Base-by-base conservation (phyloP, 2,329 filamentous ascomycete species). In the Pseudofabraea citricarpa region DNA sequence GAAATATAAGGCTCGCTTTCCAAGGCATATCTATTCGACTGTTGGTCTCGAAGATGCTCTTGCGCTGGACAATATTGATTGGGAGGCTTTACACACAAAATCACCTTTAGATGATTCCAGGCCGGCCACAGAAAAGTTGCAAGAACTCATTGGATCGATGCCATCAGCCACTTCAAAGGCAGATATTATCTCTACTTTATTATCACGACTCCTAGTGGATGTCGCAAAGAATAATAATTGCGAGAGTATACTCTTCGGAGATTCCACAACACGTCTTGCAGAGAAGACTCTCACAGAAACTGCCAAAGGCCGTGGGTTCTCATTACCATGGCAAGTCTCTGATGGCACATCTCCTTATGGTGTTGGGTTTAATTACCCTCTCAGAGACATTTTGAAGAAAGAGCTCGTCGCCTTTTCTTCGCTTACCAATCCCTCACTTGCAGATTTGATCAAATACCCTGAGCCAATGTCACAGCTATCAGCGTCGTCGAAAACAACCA, bases 251-350 rank as follows among this genome's bases (percentile, higher is more conserved):
- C 66, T 97, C 2, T 84, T 93, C 64, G 90, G 87, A 18, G 83
- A 91, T 65, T 94, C 81, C 52, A 95, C 93, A 16, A 96, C 90
- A 5, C 79, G 83, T 13, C 79, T 98, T 22, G 91, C 93, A 4
- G 88, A 91, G 53, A 82, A 88, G 57, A 87, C 89, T 0, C 77
- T 98, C 12, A 75, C 88, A 6, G 88, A 93, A 66, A 90, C 91
- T 2, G 90, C 91, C 19, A 96, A 95, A 66, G 93, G 93, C 1
- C 78, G 91, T 38, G 93, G 91, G 1, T 90, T 85, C 53, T 80
- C 85, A 4, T 68, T 97, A 16, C 87, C 90, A 1, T 91, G 85
- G 81, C 79, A 87, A 54, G 78, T 90, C 13, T 80, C 82, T 40
- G 93, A 97, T 61, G 90, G 89, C 5, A 54, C 47, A 36, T 58